These are phyloP conservation scores for Hemileia vastatrix DNA, from an alignment of 1,284 basidiomycete species.

Conservation along the genomic window DNA sequence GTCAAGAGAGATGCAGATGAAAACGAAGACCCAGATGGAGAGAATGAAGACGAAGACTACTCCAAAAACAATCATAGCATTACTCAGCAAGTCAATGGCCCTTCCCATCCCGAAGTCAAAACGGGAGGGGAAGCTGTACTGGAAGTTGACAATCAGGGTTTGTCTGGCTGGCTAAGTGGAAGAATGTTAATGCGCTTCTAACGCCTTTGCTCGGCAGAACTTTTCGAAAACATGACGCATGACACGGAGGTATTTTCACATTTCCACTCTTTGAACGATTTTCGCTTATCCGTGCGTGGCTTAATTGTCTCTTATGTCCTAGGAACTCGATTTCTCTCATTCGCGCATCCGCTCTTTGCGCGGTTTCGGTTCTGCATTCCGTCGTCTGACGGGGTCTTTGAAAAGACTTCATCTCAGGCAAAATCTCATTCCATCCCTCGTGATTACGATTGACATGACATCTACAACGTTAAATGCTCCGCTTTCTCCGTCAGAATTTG, in stretches of 20 bases:
- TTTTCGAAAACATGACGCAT: too few relatives aligned
- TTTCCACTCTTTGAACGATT: too few relatives aligned
- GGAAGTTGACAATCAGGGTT: background rate
- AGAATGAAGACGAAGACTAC: slow-evolving; percentile 15
- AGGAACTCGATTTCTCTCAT: slow-evolving; percentile 20
- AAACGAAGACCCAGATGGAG: slow-evolving; percentile 19
- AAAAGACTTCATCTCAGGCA: slow-evolving; percentile 16
- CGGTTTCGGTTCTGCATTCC: slow-evolving; percentile 9
- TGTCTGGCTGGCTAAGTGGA: background rate
- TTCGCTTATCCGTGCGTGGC: too few relatives aligned
- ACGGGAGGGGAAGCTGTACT: slow-evolving; percentile 5
- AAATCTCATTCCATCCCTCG: slow-evolving; percentile 14
- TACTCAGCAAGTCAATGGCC: too few relatives aligned
- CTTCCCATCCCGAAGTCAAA: too few relatives aligned
- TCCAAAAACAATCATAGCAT: background rate
- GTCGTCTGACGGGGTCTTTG: slow-evolving; percentile 2
- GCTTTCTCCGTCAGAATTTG: too few relatives aligned
- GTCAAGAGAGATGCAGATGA: background rate
- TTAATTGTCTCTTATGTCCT: too few relatives aligned
- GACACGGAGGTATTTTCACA: too few relatives aligned
- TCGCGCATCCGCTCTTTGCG: slow-evolving; percentile 11
- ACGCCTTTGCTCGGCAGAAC: too few relatives aligned
- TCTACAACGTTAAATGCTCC: too few relatives aligned
- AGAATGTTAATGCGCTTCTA: too few relatives aligned
- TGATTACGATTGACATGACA: too few relatives aligned